Percentiles rank a stretch among this genome's conserved stretches.
phyloP scores from a whole-genome alignment of 1,139 yeast genomes.

The Petasospora rhodanensis region DNA sequence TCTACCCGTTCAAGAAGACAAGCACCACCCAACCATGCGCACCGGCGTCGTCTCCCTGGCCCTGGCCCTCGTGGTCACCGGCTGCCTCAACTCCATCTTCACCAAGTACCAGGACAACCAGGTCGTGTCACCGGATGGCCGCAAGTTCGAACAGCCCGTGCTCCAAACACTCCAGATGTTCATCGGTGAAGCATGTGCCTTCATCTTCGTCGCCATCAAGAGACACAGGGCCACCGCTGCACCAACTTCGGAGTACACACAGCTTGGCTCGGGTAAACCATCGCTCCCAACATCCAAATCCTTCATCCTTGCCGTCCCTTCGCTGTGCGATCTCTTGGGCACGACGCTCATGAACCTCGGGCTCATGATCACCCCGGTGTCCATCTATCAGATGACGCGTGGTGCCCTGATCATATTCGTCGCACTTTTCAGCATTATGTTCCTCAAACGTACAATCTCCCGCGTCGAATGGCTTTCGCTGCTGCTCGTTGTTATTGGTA shows the following conservation, averaged over 20 bases:
- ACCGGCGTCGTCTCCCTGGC: constrained; percentile 18
- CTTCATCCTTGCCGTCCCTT: constrained; percentile 50
- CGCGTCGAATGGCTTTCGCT: constrained; percentile 69
- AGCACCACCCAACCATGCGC: no score
- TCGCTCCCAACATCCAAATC: constrained; percentile 26
- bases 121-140: constrained; percentile 52
- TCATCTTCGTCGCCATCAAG: constrained; percentile 35
- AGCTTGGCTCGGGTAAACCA: constrained; percentile 17
- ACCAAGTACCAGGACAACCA: constrained; percentile 79
- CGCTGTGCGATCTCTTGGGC: constrained; percentile 66
- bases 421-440: constrained; percentile 64
- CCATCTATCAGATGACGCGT: constrained; percentile 80
- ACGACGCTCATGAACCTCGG: constrained; percentile 80
- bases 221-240: neutral
- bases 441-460: constrained; percentile 52
- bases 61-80: constrained; percentile 57
- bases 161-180: constrained; percentile 81
- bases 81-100: constrained; percentile 68
- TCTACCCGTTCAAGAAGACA: no score
- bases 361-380: constrained; percentile 70
- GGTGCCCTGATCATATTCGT: constrained; percentile 77
- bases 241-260: constrained; percentile 13
- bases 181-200: constrained; percentile 58
- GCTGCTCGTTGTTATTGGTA: constrained; percentile 58
- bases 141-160: constrained; percentile 70